These are phyloP conservation scores for Rhizoctonia solani DNA, from an alignment of 1,284 basidiomycete species.

Conservation along the genomic window DNA sequence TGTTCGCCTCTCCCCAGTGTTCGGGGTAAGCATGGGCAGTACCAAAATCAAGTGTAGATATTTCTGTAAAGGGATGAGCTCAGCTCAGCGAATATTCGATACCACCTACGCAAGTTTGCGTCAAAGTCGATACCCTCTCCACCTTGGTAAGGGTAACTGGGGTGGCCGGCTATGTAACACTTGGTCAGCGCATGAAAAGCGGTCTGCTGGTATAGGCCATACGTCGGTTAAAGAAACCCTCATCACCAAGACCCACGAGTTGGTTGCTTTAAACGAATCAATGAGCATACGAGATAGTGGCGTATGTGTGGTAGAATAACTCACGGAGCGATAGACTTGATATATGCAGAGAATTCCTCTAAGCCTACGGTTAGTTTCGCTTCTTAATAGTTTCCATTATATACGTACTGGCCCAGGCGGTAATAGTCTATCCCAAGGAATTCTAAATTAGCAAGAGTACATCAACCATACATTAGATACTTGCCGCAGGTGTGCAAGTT, in stretches of 20 bases:
- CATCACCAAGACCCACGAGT: slow-evolving; percentile 37
- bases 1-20: slow-evolving; percentile 40
- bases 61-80: slow-evolving; percentile 2
- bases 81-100: background rate
- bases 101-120: slow-evolving; percentile 31
- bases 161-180: slow-evolving; percentile 15
- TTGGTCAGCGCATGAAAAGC: no score
- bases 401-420: slow-evolving; percentile 36
- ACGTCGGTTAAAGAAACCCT: slow-evolving; percentile 38
- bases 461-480: background rate
- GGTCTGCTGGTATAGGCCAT: background rate
- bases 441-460: background rate
- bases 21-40: slow-evolving; percentile 38
- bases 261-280: background rate
- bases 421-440: slow-evolving; percentile 34
- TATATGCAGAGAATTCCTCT: slow-evolving; percentile 36
- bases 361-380: background rate
- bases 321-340: slow-evolving; percentile 38
- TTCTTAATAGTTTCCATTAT: slow-evolving; percentile 20
- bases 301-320: background rate
- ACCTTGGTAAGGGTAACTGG: slow-evolving; percentile 30
- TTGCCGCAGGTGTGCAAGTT: slow-evolving; percentile 32
- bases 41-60: slow-evolving; percentile 38
- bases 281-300: background rate
- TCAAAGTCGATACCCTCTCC: slow-evolving; percentile 35